Evolutionary conservation across 306 rosid species (phyloP).

Genomic region (Fragaria ananassa): DNA sequence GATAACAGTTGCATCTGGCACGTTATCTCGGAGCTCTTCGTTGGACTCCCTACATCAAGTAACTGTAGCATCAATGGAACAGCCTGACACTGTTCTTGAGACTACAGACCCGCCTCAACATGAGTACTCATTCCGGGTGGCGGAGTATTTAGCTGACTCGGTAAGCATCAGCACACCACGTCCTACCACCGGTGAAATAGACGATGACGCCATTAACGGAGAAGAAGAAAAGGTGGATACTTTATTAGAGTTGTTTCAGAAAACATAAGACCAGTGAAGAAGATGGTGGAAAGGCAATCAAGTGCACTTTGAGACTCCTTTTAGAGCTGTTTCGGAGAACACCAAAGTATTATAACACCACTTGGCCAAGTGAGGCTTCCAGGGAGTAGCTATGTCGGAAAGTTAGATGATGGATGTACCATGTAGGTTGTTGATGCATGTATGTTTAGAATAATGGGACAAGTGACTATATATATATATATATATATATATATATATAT

Average conservation of each 20-base stretch:
- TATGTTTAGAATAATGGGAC: background rate
- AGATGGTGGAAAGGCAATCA: background rate
- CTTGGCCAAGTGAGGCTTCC: slow-evolving; percentile 1
- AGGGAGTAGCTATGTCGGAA: background rate
- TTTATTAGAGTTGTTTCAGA: slow-evolving; percentile 64
- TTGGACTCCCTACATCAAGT: slow-evolving; percentile 65
- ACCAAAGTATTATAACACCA: no score
- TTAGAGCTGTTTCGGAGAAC: background rate
- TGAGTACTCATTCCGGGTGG: slow-evolving; percentile 35
- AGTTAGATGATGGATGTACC: background rate
- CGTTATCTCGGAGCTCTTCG: slow-evolving; percentile 70
- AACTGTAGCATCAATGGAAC: slow-evolving; percentile 50
- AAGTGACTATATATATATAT: no score
- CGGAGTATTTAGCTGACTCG: slow-evolving; percentile 42
- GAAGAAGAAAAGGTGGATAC: slow-evolving; percentile 48
- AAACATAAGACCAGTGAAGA: slow-evolving; percentile 30
- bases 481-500: no score
- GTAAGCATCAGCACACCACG: slow-evolving; percentile 23
- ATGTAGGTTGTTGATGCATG: no score
- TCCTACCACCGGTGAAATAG: slow-evolving; percentile 29
- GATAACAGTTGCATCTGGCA: slow-evolving; percentile 71
- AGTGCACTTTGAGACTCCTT: background rate
- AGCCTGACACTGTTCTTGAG: slow-evolving; percentile 35
- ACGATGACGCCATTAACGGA: slow-evolving; percentile 19
- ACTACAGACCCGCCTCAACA: slow-evolving; percentile 18